Evolutionary conservation across 176 grass and related monocot genomes (phyloP), one percentile per base, ranked within the genome.

Genomic region (Lolium rigidum): DNA sequence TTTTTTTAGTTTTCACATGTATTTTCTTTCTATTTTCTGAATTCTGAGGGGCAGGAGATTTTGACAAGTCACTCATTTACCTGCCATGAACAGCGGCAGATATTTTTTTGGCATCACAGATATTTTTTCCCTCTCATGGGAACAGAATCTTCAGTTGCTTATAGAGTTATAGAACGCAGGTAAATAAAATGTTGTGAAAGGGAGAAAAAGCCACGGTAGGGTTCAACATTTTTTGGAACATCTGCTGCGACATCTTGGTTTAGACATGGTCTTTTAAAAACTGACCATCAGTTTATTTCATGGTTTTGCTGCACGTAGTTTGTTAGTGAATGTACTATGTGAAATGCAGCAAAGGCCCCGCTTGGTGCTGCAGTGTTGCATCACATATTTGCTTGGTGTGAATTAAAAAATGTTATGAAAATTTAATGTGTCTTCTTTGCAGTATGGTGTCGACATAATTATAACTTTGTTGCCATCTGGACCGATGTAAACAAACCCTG

Each of bases 21-120:
- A 49, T 46, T 44, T 20, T 17, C 3, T 24, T 57, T 84, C 31
- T 50, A 37, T 46, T 64, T 20, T 68, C 9, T 21, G 41, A 80
- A 81, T 90, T 87, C 49, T 84, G 80, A 78, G 80, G 80, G 28
- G 41, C 14, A 25, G 57, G 49, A 61, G 65, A 41, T 51, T 74
- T 43, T 49, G 37, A 74, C 75, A 83, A 73, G 80, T 35, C 55
- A 47, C 13, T 18, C 46, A 57, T 28, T 83, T 79, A 59, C 54
- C 21, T 65, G 37, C 82, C 35, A 67, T 80, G 37, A 70, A 59
- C 50, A 3, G 39, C 41, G 39, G 20, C 21, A 76, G 85, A 87
- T 87, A 74, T 87, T 90, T 86, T 47, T 83, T 59, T 24, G 6
- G 5, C 25, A 16, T 59, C n/a, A 6, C 3, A 28, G 84, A 87